phyloP scores from a whole-genome alignment of 768 basidiomycete species.

The Naematelia aurantialba region DNA sequence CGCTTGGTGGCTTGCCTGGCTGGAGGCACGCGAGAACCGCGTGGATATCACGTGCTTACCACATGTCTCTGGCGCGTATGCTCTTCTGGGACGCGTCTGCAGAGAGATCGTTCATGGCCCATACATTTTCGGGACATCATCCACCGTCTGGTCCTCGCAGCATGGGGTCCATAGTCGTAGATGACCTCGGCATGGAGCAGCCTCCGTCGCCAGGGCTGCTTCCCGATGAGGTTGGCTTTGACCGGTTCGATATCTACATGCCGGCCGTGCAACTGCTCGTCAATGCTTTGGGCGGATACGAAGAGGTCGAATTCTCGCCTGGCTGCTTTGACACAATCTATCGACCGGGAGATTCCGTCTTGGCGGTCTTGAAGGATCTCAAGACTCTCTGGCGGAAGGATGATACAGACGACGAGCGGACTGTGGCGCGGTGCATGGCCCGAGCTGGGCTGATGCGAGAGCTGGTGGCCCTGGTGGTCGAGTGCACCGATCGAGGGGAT shows the following conservation, averaged over 20 bases:
- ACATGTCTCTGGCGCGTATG: too few relatives aligned
- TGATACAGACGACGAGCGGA: constrained; percentile 93
- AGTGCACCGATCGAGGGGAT: constrained; percentile 48
- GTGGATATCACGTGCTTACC: too few relatives aligned
- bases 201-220: neutral
- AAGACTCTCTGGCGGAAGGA: constrained; percentile 96
- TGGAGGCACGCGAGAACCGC: too few relatives aligned
- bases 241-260: constrained; percentile 42
- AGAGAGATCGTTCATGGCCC: too few relatives aligned
- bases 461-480: constrained; percentile 70
- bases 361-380: constrained; percentile 68
- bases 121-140: too few relatives aligned
- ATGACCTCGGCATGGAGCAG: neutral
- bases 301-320: constrained; percentile 29
- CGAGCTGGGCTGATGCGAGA: constrained; percentile 82
- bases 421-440: constrained; percentile 88
- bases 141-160: neutral
- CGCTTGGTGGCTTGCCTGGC: neutral
- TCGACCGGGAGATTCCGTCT: constrained; percentile 49
- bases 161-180: neutral
- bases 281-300: constrained; percentile 50
- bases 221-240: constrained; percentile 2
- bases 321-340: constrained; percentile 42
- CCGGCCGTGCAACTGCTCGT: constrained; percentile 49
- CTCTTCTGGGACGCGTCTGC: too few relatives aligned